Evolutionary conservation across 192 early-diverging fungal species (phyloP).

Genomic region (Coemansia sp.): DNA sequence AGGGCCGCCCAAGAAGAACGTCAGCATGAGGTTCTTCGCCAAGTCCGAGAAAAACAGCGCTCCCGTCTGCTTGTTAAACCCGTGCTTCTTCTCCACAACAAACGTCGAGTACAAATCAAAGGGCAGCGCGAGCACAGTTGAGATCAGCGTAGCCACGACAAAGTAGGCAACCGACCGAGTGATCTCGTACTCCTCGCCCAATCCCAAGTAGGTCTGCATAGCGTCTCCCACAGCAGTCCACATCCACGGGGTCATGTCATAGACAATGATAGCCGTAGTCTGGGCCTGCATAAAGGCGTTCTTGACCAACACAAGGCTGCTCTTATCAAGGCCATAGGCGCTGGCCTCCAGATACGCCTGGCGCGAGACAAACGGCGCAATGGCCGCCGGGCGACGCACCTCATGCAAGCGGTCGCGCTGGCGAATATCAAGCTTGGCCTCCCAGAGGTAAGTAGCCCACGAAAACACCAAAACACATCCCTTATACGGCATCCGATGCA

Average conservation of each 20-base stretch:
- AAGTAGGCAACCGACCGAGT: constrained; percentile 80
- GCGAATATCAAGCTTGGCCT: constrained; percentile 78
- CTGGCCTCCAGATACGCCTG: constrained; percentile 82
- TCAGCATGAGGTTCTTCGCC: constrained; percentile 70
- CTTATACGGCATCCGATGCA: constrained; percentile 71
- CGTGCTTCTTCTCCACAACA: constrained; percentile 91
- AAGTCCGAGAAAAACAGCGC: constrained; percentile 75
- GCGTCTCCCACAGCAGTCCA: constrained; percentile 63
- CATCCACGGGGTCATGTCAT: constrained; percentile 69
- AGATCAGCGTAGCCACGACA: constrained; percentile 55
- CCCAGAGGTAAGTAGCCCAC: constrained; percentile 70
- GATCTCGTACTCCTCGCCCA: constrained; percentile 74
- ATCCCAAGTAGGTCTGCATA: constrained; percentile 55
- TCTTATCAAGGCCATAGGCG: constrained; percentile 83
- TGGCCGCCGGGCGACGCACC: constrained; percentile 64
- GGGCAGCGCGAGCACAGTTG: constrained; percentile 70
- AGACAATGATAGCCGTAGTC: constrained; percentile 64
- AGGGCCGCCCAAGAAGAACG: constrained; percentile 72
- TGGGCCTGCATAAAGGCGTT: constrained; percentile 64
- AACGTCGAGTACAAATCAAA: constrained; percentile 87
- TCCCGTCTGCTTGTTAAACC: constrained; percentile 93
- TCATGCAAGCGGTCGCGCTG: constrained; percentile 73
- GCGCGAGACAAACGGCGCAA: constrained; percentile 67
- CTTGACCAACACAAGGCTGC: constrained; percentile 71
- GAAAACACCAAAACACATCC: constrained; percentile 72